These are phyloP conservation scores for Inga oerstediana DNA, from an alignment of 306 rosid species.

Conservation along the genomic window DNA sequence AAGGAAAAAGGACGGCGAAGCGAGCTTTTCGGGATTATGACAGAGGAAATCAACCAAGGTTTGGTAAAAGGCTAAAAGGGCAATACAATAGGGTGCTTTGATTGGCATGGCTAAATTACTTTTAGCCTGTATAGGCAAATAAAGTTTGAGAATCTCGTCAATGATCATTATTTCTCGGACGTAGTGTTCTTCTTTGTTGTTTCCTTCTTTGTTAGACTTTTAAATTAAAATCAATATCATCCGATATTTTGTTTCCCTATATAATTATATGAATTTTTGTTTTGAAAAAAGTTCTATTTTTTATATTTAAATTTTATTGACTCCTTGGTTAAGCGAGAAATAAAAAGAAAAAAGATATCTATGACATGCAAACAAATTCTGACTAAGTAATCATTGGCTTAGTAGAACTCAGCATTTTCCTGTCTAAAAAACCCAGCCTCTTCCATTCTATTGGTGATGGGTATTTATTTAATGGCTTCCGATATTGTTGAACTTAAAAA, in stretches of 20 bases:
- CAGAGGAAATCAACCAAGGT: slow-evolving; percentile 43
- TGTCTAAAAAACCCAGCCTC: not conserved
- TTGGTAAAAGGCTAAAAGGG: slow-evolving; percentile 27
- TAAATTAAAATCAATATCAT: slow-evolving; percentile 9
- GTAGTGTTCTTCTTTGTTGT: slow-evolving; percentile 23
- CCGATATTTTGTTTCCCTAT: not conserved
- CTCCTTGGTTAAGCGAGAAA: not conserved
- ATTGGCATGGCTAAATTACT: slow-evolving; percentile 33
- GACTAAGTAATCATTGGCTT: not conserved
- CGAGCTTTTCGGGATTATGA: slow-evolving; percentile 24
- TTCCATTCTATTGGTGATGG: too few relatives aligned
- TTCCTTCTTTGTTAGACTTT: slow-evolving; percentile 7
- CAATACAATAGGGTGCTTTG: slow-evolving; percentile 25
- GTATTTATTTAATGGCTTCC: not conserved
- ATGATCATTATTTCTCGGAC: slow-evolving; percentile 38
- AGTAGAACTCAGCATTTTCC: not conserved
- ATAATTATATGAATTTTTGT: too few relatives aligned
- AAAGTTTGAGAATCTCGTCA: slow-evolving; percentile 40
- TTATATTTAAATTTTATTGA: too few relatives aligned
- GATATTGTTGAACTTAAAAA: not conserved
- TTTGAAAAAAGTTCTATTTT: too few relatives aligned
- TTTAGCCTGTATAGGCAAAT: slow-evolving; percentile 40
- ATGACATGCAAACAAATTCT: not conserved
- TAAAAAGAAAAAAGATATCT: too few relatives aligned
- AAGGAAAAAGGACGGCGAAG: not conserved